These are phyloP conservation scores for Fusarium sp. DNA, from an alignment of 2,329 filamentous ascomycete genomes.

Conservation along the genomic window DNA sequence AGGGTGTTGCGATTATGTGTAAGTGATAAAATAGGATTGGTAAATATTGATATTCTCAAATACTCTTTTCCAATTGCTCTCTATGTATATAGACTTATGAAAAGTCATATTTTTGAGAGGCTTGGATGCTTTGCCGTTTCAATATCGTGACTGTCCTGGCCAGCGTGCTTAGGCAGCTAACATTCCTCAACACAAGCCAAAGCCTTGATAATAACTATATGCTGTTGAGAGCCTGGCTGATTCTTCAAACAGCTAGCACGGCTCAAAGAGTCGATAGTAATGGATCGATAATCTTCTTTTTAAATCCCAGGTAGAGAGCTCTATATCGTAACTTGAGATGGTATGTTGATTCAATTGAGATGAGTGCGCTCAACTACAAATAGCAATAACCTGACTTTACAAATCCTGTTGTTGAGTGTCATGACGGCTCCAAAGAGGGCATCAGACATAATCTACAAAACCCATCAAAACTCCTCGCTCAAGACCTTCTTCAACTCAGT, in stretches of 20 bases:
- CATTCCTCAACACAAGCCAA: background rate
- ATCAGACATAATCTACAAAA: background rate
- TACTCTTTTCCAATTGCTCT: background rate
- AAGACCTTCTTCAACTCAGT: constrained; percentile 75
- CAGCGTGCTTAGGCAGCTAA: background rate
- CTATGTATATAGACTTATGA: background rate
- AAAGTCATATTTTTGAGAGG: background rate
- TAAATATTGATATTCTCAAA: background rate
- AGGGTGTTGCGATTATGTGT: background rate
- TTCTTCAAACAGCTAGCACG: background rate
- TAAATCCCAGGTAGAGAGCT: background rate
- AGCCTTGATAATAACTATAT: background rate
- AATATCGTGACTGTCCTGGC: too few species aligned
- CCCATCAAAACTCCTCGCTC: constrained; percentile 55
- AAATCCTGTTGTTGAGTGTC: background rate
- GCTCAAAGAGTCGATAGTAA: background rate
- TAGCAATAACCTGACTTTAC: background rate
- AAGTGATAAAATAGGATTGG: background rate
- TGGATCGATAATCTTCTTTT: background rate
- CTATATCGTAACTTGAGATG: background rate
- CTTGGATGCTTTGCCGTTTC: background rate
- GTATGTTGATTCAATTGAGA: background rate
- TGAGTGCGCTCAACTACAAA: background rate
- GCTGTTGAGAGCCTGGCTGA: background rate
- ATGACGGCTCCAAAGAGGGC: background rate